Evolutionary conservation across 225 moss, liverwort and hornwort genomes (phyloP).

Genomic region (Takakia lepidozioides): DNA sequence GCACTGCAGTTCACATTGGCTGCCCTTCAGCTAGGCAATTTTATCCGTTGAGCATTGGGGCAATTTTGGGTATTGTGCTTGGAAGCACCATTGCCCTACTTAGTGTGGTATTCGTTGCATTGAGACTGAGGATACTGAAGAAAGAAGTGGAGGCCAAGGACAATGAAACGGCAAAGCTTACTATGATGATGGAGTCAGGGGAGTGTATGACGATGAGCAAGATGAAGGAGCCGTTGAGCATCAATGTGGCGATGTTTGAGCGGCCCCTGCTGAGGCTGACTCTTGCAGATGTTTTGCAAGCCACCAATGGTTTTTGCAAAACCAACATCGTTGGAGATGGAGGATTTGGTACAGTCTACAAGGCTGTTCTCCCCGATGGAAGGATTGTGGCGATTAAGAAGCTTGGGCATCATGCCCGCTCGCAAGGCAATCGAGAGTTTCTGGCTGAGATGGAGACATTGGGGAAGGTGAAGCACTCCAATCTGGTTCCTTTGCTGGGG

Average conservation of each 20-base stretch:
- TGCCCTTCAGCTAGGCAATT: too few species aligned
- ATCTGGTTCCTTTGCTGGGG: conserved; percentile 66
- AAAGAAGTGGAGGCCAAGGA: conserved; percentile 43
- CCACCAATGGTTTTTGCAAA: conserved; percentile 78
- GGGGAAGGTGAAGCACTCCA: conserved; percentile 77
- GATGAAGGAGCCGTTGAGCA: conserved; percentile 78
- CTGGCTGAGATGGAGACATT: conserved; percentile 85
- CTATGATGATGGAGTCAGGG: conserved; percentile 53
- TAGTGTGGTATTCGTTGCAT: conserved; percentile 26
- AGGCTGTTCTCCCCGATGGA: conserved; percentile 59
- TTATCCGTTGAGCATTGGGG: conserved; percentile 16
- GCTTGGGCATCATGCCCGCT: conserved; percentile 59
- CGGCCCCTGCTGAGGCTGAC: conserved; percentile 66
- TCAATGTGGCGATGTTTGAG: conserved; percentile 86
- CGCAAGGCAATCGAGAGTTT: conserved; percentile 77
- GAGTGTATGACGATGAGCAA: conserved; percentile 46
- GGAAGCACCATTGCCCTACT: conserved; percentile 55
- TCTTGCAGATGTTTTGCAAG: conserved; percentile 62
- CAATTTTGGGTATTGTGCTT: conserved; percentile 54
- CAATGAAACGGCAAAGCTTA: conserved; percentile 59
- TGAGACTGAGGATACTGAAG: conserved; percentile 44
- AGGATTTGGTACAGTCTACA: conserved; percentile 82
- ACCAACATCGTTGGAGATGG: conserved; percentile 87
- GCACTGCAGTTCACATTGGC: conserved; percentile 12
- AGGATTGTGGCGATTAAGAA: conserved; percentile 82